Evolutionary conservation across 805 yeast species (phyloP).

Genomic region (Zygotorulaspora chibaensis): DNA sequence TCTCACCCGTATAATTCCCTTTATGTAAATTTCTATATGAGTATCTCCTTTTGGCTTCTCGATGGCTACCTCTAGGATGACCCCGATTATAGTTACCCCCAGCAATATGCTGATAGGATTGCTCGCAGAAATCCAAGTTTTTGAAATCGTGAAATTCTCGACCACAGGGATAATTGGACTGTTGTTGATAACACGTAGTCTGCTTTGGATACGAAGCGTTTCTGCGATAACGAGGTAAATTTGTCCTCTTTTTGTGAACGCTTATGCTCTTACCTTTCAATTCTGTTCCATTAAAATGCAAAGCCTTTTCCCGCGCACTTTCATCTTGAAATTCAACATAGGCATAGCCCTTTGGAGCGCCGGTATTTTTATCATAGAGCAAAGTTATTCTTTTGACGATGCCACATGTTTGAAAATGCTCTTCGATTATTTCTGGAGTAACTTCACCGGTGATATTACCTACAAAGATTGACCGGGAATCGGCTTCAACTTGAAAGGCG

Average conservation of each 20-base stretch:
- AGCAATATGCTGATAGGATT: not conserved
- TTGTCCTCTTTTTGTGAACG: constrained; percentile 51
- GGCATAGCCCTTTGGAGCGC: constrained; percentile 56
- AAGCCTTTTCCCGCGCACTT: constrained; percentile 45
- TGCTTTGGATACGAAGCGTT: constrained; percentile 8
- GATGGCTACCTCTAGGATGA: constrained; percentile 4
- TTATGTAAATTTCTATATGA: not conserved
- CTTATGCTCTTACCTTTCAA: constrained; percentile 46
- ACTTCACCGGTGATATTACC: constrained; percentile 47
- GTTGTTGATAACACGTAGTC: constrained; percentile 8
- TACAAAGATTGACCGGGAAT: constrained; percentile 50
- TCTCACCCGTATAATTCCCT: not conserved
- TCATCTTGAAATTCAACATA: constrained; percentile 51
- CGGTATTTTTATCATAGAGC: constrained; percentile 39
- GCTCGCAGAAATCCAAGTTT: constrained; percentile 5
- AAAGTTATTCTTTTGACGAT: constrained; percentile 50
- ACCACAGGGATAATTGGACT: constrained; percentile 6
- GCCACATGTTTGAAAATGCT: constrained; percentile 43
- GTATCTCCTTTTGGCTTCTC: constrained; percentile 13
- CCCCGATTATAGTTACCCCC: not conserved
- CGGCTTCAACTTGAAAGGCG: constrained; percentile 41
- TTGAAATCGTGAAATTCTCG: constrained; percentile 3
- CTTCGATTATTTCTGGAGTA: constrained; percentile 49
- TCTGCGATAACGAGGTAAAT: constrained; percentile 43
- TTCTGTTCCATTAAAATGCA: constrained; percentile 40